Evolutionary conservation across 352 stramenopile species (phyloP).

Genomic region (Phytophthora kernoviae): DNA sequence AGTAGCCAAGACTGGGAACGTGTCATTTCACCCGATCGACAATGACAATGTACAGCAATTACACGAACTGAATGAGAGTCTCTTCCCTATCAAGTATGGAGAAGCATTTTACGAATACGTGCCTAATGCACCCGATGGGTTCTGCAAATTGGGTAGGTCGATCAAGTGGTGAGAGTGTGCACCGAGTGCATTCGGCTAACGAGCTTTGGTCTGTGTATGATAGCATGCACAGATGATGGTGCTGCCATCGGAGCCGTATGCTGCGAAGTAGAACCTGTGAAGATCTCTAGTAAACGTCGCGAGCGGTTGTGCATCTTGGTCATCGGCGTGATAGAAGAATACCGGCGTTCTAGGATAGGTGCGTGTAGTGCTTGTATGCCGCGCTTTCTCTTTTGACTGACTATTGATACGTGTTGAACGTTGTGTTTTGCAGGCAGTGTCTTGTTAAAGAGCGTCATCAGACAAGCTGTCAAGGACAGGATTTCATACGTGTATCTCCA

Average conservation of each 20-base stretch:
- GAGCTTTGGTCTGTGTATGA: not conserved
- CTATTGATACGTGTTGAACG: not conserved
- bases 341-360: slow-evolving; percentile 64
- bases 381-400: not conserved
- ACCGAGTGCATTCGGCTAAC: not conserved
- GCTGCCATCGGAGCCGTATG: slow-evolving; percentile 87
- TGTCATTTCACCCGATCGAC: slow-evolving; percentile 61
- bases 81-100: slow-evolving; percentile 93
- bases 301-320: slow-evolving; percentile 88
- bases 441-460: slow-evolving; percentile 51
- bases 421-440: slow-evolving; percentile 46
- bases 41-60: slow-evolving; percentile 75
- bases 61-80: slow-evolving; percentile 85
- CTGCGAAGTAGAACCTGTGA: slow-evolving; percentile 76
- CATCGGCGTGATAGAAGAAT: slow-evolving; percentile 89
- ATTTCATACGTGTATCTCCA: slow-evolving; percentile 87
- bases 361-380: not conserved
- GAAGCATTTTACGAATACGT: slow-evolving; percentile 93
- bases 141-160: slow-evolving; percentile 57
- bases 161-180: not conserved
- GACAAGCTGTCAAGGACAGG: slow-evolving; percentile 34
- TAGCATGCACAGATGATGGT: slow-evolving; percentile 77
- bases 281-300: slow-evolving; percentile 17
- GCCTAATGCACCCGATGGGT: slow-evolving; percentile 55
- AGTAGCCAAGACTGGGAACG: slow-evolving; percentile 9